These are phyloP conservation scores for Penicillium sp. DNA, from an alignment of 2,329 filamentous ascomycete genomes.

Conservation along the genomic window DNA sequence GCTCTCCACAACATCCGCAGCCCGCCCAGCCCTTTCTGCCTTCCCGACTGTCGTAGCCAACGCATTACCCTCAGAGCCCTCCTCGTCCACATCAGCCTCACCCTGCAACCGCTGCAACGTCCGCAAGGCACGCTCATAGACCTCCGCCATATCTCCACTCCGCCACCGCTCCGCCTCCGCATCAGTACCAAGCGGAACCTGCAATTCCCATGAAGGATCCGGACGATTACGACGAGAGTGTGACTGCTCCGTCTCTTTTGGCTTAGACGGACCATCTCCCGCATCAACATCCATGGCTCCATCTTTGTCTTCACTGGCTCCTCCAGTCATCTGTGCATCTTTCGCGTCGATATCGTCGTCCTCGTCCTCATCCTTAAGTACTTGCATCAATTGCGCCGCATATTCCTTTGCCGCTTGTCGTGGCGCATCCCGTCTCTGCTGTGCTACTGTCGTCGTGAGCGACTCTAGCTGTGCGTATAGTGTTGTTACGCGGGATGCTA, in stretches of 20 bases:
- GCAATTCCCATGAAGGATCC: slow-evolving; percentile 30
- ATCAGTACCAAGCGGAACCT: slow-evolving; percentile 33
- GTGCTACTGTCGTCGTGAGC: slow-evolving; percentile 48
- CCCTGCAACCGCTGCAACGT: slow-evolving; percentile 42
- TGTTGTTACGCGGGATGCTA: slow-evolving; percentile 44
- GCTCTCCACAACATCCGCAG: slow-evolving; percentile 49
- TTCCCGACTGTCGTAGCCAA: slow-evolving; percentile 49
- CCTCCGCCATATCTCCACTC: slow-evolving; percentile 42
- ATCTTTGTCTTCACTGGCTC: slow-evolving; percentile 1
- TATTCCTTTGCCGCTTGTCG: slow-evolving; percentile 41
- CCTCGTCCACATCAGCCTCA: slow-evolving; percentile 25
- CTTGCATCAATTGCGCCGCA: slow-evolving; percentile 33
- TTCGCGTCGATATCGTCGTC: slow-evolving; percentile 45
- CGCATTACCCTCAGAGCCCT: slow-evolving; percentile 31
- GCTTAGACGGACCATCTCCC: background rate
- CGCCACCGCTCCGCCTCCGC: slow-evolving; percentile 40
- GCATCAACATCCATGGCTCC: slow-evolving; percentile 1
- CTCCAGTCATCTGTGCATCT: background rate
- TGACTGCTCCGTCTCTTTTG: background rate
- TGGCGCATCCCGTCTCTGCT: slow-evolving; percentile 48
- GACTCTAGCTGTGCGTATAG: slow-evolving; percentile 50
- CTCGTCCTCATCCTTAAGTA: slow-evolving; percentile 41
- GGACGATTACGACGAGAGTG: background rate
- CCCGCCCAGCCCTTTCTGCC: slow-evolving; percentile 45
- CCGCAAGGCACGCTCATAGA: slow-evolving; percentile 43